phyloP scores from a whole-genome alignment of 768 basidiomycete genomes.

The Boletus coccyginus region DNA sequence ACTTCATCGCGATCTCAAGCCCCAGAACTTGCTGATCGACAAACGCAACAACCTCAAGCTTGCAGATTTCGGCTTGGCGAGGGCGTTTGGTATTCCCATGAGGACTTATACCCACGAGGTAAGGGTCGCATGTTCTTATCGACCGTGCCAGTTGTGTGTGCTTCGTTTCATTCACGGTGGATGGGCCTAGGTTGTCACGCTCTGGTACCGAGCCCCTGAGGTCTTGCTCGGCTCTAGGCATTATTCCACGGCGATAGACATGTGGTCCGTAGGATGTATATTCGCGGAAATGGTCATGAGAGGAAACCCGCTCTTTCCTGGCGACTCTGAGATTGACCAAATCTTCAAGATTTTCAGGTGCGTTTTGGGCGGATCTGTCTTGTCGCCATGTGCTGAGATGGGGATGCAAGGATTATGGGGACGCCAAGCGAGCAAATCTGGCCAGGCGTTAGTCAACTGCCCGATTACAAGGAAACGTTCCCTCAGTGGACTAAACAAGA shows the following conservation, averaged over 20 bases:
- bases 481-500: slow-evolving; percentile 90
- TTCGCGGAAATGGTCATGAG: slow-evolving; percentile 98
- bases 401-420: slow-evolving; percentile 70
- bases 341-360: slow-evolving; percentile 99
- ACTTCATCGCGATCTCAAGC: slow-evolving; percentile 95
- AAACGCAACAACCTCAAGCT: slow-evolving; percentile 88
- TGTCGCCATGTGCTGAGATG: neutral
- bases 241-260: slow-evolving; percentile 97
- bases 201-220: slow-evolving; percentile 99
- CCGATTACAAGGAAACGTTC: slow-evolving; percentile 96
- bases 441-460: slow-evolving; percentile 85
- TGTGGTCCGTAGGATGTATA: slow-evolving; percentile 99
- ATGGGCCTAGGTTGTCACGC: slow-evolving; percentile 80
- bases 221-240: slow-evolving; percentile 94
- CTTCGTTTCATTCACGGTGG: slow-evolving; percentile 9
- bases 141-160: neutral
- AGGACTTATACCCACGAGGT: slow-evolving; percentile 99
- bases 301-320: slow-evolving; percentile 90
- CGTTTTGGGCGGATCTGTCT: neutral
- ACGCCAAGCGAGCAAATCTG: slow-evolving; percentile 90
- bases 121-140: slow-evolving; percentile 18
- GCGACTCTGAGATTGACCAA: slow-evolving; percentile 99
- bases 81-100: slow-evolving; percentile 98
- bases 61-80: slow-evolving; percentile 93
- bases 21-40: slow-evolving; percentile 94